These are phyloP conservation scores for Verruconis gallopava DNA, from an alignment of 2,329 filamentous ascomycete genomes.

Conservation along the genomic window DNA sequence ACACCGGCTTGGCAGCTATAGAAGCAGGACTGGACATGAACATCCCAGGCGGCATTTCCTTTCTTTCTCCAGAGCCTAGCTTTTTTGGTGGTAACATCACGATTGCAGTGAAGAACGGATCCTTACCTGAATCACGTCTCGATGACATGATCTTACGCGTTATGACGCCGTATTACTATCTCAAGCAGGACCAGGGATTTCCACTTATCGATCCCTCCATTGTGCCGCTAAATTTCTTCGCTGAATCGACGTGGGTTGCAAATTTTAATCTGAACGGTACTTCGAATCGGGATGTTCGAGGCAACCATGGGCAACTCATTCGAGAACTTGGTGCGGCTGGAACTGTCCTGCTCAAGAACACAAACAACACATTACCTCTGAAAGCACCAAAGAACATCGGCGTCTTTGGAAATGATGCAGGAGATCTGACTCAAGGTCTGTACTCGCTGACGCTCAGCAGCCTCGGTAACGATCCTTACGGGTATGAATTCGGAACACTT, in stretches of 20 bases:
- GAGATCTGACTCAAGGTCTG: conserved; percentile 52
- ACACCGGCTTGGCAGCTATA: conserved; percentile 31
- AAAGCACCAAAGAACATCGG: conserved; percentile 49
- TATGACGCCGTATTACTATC: conserved; percentile 35
- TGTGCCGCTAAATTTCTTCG: conserved; percentile 28
- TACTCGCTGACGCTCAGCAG: conserved; percentile 39
- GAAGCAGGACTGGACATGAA: conserved; percentile 39
- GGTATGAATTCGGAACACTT: conserved; percentile 44
- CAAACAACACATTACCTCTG: conserved; percentile 57
- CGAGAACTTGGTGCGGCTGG: conserved; percentile 32
- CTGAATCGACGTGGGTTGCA: conserved; percentile 16
- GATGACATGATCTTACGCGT: conserved; percentile 32
- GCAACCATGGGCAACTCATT: conserved; percentile 26
- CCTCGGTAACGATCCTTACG: conserved; percentile 57
- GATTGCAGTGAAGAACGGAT: conserved; percentile 39
- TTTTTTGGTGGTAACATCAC: conserved; percentile 45
- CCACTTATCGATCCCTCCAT: conserved; percentile 11
- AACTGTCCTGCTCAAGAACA: conserved; percentile 49
- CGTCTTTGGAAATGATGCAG: conserved; percentile 66
- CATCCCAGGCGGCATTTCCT: conserved; percentile 39
- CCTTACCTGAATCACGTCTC: conserved; percentile 24
- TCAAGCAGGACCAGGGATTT: conserved; percentile 33
- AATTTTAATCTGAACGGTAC: conserved; percentile 17
- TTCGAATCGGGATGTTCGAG: conserved; percentile 19
- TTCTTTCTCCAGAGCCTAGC: conserved; percentile 22